Percentiles rank a stretch among this genome's conserved stretches.
Evolutionary conservation across 2,329 filamentous ascomycete genomes (phyloP).

Genomic region (Penicillium sp.): DNA sequence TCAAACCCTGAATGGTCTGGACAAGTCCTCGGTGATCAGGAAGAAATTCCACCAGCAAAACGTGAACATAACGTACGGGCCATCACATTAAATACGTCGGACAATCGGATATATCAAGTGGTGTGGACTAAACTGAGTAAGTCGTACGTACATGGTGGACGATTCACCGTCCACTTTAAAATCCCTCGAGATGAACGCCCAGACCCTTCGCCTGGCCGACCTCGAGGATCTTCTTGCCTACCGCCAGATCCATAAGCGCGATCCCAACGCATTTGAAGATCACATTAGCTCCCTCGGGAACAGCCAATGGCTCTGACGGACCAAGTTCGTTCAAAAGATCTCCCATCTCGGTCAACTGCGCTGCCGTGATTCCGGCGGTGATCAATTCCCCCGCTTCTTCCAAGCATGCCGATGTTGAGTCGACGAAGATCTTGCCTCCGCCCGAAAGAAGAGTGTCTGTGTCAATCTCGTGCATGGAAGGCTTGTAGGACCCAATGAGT

Average conservation of each 20-base stretch:
- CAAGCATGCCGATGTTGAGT: conserved; percentile 45
- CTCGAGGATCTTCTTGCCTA: conserved; percentile 38
- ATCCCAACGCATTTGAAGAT: conserved; percentile 49
- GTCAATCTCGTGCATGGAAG: conserved; percentile 49
- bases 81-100: too few species aligned
- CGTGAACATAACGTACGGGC: too few species aligned
- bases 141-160: background rate
- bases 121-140: too few species aligned
- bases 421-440: conserved; percentile 63
- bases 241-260: conserved; percentile 46
- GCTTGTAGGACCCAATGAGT: conserved; percentile 50
- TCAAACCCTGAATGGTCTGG: too few species aligned
- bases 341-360: conserved; percentile 41
- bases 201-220: conserved; percentile 29
- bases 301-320: conserved; percentile 16
- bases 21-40: too few species aligned
- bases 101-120: too few species aligned
- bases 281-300: conserved; percentile 34
- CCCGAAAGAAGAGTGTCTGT: conserved; percentile 45
- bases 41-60: too few species aligned
- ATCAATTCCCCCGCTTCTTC: conserved; percentile 45
- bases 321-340: conserved; percentile 27
- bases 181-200: conserved; percentile 34
- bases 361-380: conserved; percentile 31
- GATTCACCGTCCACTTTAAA: conserved; percentile 17